Percentiles rank a stretch among this genome's conserved stretches.
These are phyloP conservation scores for Clohesyomyces aquaticus DNA, from an alignment of 495 filamentous ascomycete species.

Conservation along the genomic window DNA sequence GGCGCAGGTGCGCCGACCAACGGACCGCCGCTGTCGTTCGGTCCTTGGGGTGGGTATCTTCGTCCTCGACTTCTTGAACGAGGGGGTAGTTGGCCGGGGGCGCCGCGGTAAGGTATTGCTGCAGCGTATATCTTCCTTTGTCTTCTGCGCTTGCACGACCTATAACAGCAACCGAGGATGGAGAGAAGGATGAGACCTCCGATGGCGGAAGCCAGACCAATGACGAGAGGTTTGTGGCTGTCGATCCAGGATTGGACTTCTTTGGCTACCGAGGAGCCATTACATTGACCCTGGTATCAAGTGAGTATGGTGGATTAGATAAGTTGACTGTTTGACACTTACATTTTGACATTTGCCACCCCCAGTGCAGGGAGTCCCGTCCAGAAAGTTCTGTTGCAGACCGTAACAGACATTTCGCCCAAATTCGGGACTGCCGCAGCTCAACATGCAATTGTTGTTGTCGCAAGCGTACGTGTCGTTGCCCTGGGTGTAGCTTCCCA, in stretches of 20 bases:
- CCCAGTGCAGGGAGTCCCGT: conserved; percentile 84
- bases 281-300: conserved; percentile 47
- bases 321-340: neutral
- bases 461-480: conserved; percentile 87
- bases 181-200: conserved; percentile 49
- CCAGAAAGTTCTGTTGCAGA: conserved; percentile 90
- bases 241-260: conserved; percentile 52
- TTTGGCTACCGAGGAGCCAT: conserved; percentile 46
- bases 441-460: conserved; percentile 69
- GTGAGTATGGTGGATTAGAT: conserved; percentile 13
- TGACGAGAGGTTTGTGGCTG: conserved; percentile 51
- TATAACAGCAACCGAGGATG: conserved; percentile 45
- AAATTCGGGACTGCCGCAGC: conserved; percentile 74
- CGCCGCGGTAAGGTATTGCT: conserved; percentile 4
- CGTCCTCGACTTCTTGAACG: conserved; percentile 13
- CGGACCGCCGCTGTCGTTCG: conserved; percentile 7
- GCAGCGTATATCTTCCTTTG: conserved; percentile 19
- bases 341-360: conserved; percentile 75
- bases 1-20: neutral
- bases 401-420: conserved; percentile 66
- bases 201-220: conserved; percentile 47
- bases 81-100: neutral
- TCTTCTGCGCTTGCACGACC: conserved; percentile 39
- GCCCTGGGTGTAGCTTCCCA: conserved; percentile 74
- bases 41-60: conserved; percentile 11